phyloP scores from a whole-genome alignment of 257 asterid genomes.

The Paulownia fortunei region DNA sequence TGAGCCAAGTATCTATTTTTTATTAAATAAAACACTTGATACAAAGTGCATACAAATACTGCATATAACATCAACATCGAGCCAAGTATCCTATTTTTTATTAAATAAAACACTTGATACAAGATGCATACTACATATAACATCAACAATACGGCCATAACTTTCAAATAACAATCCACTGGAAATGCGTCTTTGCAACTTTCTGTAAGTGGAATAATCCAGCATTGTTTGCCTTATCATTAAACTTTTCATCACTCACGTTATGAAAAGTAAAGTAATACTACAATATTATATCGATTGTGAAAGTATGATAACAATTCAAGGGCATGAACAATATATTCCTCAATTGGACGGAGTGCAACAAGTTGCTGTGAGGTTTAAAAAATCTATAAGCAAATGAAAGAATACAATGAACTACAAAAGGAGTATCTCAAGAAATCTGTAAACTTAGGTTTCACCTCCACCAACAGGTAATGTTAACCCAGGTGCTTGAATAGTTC shows the following conservation, averaged over 20 bases:
- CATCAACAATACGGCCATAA: too few species aligned
- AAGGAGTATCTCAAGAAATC: neutral
- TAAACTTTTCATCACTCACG: neutral
- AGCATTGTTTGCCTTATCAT: too few species aligned
- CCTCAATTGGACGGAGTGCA: neutral
- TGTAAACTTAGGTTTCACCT: neutral
- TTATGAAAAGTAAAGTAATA: neutral
- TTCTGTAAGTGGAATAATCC: too few species aligned
- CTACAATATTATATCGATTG: neutral
- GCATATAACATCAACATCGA: too few species aligned
- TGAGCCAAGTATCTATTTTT: too few species aligned
- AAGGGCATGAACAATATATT: neutral
- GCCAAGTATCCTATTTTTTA: too few species aligned
- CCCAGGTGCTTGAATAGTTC: neutral
- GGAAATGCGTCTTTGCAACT: too few species aligned
- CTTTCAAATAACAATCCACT: too few species aligned
- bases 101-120: too few species aligned
- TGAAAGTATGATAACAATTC: neutral
- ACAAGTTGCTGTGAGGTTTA: slow-evolving; percentile 18
- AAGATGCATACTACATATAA: too few species aligned
- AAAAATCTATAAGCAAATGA: neutral
- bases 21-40: too few species aligned
- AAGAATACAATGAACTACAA: slow-evolving; percentile 27
- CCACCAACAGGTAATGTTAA: neutral
- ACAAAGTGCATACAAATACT: too few species aligned